A percentile compares a stretch with the other conserved stretches of the same genome.
These are phyloP conservation scores for Bolboschoenoplectus hybrid DNA, from an alignment of 202 grass and related monocot genomes.

Conservation along the genomic window DNA sequence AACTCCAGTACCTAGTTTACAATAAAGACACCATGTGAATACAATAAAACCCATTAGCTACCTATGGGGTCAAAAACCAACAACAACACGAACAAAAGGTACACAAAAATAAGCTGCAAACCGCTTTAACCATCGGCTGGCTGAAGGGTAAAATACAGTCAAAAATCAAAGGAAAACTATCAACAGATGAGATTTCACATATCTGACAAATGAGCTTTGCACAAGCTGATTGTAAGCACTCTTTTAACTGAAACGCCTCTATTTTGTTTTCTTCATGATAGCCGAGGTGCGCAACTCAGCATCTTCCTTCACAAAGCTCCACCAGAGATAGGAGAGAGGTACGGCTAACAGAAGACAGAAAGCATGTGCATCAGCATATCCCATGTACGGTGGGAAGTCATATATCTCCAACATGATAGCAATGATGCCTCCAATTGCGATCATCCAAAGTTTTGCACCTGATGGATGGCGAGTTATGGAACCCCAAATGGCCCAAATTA, in stretches of 20 bases:
- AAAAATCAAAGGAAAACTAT: conserved; percentile 58
- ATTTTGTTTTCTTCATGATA: conserved; percentile 70
- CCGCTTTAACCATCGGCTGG: conserved; percentile 4
- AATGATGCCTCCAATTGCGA: conserved; percentile 49
- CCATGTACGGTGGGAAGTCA: conserved; percentile 72
- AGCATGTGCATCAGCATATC: conserved; percentile 59
- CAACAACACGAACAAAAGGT: conserved; percentile 15
- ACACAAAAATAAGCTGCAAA: conserved; percentile 25
- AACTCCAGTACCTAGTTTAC: conserved; percentile 26
- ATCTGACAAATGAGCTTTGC: conserved; percentile 1
- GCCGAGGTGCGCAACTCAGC: conserved; percentile 58
- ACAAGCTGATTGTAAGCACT: not conserved
- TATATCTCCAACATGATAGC: conserved; percentile 57
- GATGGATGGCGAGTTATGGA: conserved; percentile 62
- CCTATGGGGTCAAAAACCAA: conserved; percentile 39
- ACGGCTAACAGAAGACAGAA: conserved; percentile 41
- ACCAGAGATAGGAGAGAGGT: conserved; percentile 74
- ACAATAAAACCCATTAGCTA: conserved; percentile 26
- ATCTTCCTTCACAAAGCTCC: conserved; percentile 79
- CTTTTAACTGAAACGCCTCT: conserved; percentile 27
- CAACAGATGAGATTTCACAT: conserved; percentile 52
- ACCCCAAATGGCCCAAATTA: conserved; percentile 78
- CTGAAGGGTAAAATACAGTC: conserved; percentile 11
- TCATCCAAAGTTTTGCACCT: conserved; percentile 55
- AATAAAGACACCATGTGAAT: conserved; percentile 20